Evolutionary conservation across 352 stramenopile genomes (phyloP), one percentile per base, ranked within the genome.

Genomic region (Phytophthora palmivora): DNA sequence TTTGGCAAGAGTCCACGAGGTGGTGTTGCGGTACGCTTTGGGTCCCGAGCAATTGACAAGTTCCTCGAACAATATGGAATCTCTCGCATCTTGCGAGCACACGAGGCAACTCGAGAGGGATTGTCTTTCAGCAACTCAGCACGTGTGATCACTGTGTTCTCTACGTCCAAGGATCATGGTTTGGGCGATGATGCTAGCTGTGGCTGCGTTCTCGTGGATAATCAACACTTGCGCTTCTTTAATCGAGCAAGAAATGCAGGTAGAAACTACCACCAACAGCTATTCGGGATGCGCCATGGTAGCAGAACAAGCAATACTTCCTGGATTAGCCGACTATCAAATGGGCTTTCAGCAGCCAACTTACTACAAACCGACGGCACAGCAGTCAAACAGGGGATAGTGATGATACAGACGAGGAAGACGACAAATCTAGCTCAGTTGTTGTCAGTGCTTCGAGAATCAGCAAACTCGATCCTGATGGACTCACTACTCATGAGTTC

Each of bases 81-180:
- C 9, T 71, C 84, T 39, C 72, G 76, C 24, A 84, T 96, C 9
- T 45, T 96, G 12, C 74, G 88, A 26, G 88, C 88, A 1, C 88
- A 96, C 45, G 87, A 94, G 44, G 76, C 89, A 15, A 60, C 61
- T 16, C 41, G 97, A 53, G 96, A 99, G 55, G 97, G 97, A 16
- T 50, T 92, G 3, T 63, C 42, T 0, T 64, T 92, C 12, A 68
- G 74, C 34, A 89, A 89, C 24, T 63, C 67, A 7, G 79, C 82
- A 12, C 71, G 77, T 2, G 73, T 90, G 48, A 55, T 91, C 41
- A 92, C 84, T 16, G 67, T 92, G 21, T 92, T 92, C 41, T 90
- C 79, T 4, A 91, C 82, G 1, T 91, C 81, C 10, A 89, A 88
- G 34, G 82, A 92, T 37, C 84, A 92, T 42, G 79, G 76, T 12